These are phyloP conservation scores for Inga leiocalycina DNA, from an alignment of 306 rosid genomes.

Conservation along the genomic window DNA sequence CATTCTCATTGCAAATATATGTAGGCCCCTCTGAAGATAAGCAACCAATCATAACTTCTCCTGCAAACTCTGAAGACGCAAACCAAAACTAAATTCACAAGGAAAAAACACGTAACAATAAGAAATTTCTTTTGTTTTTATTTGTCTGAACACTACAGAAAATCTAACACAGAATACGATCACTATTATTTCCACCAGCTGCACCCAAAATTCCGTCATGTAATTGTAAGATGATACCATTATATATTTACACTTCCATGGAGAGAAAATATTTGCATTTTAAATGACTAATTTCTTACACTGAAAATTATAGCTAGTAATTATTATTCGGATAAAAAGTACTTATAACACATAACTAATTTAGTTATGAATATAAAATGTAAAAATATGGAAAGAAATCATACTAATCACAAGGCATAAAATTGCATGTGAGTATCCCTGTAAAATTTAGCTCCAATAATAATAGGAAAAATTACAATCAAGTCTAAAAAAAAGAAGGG, in stretches of 20 bases:
- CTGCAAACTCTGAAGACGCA: not conserved
- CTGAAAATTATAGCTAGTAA: not conserved
- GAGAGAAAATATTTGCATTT: not conserved
- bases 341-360: not conserved
- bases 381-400: not conserved
- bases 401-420: not conserved
- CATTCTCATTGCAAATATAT: conserved; percentile 12
- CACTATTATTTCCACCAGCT: not conserved
- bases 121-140: not conserved
- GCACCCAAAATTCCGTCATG: not conserved
- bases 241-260: not conserved
- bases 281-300: not conserved
- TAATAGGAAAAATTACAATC: no score
- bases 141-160: not conserved
- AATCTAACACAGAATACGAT: not conserved
- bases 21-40: conserved; percentile 26
- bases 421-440: no score
- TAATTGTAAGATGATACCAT: no score
- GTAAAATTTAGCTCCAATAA: not conserved
- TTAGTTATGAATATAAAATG: not conserved
- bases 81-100: conserved; percentile 2
- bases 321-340: not conserved
- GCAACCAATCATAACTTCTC: conserved; percentile 6
- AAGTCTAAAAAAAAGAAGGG: no score
- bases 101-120: not conserved